Base-by-base conservation (phyloP, 768 basidiomycete genomes). In the Pleurotus citrinopileatus region DNA sequence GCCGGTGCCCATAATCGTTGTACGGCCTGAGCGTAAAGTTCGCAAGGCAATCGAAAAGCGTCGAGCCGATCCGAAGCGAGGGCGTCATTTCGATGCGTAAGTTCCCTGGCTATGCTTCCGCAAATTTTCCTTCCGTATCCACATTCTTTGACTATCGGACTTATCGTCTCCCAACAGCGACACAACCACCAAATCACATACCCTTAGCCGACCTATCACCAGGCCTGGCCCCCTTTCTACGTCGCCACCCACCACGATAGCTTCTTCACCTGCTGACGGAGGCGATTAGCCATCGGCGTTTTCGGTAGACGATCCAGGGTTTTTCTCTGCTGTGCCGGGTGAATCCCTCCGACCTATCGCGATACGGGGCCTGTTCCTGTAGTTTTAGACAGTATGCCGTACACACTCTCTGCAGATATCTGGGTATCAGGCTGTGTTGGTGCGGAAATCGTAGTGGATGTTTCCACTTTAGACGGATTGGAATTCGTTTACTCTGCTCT, bases 1-100 rank as follows among this genome's bases (percentile, higher is more conserved):
- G 0, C 94, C 96, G 1, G 93, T 99, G 0, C 96, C 96, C 2
- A 91, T 97, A 60, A 94, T 98, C 57, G 96, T 98, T 48, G 94
- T 98, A 37, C 80, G 93, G 2, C 92, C 94, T 1, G 91, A 93
- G 61, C 79, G 90, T 32, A 93, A 94, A 63, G 85, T 94, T 25
- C 81, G 83, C 58, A 95, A 95, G 67, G 83, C 84, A 0, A 73
- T 89, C 42, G 92, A 89, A 62, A 96, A 97, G 67, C 80, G 94
- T 23, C 78, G 87, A 42, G 90, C 88, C 43, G 86, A 97, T 63
- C 94, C 94, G 2, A 97, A 94, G 70, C 79, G 93, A 17, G 91
- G 91, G 3, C 82, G 76, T 37, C 89, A 92, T 67, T 93, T 92
- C 58, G 87, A 89, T 25, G 55, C 32, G 55, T 58, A 37, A 42